Conservation (phyloP, 2,329 filamentous ascomycete genomes). For the Fusarium sp. region DNA sequence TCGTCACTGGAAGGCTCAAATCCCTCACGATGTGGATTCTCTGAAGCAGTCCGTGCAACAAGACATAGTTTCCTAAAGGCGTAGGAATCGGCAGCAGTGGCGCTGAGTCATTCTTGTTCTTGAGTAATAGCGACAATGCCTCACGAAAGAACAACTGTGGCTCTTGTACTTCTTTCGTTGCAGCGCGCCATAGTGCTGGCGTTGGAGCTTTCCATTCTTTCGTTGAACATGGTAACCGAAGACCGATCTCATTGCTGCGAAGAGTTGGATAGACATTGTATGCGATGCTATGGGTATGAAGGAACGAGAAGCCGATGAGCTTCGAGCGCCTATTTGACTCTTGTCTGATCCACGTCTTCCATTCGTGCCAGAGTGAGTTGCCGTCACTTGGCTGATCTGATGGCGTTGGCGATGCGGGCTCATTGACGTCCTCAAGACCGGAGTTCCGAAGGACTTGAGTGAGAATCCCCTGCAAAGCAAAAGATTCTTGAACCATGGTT, state of each 20-base stretch:
- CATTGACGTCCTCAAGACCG: constrained; percentile 46
- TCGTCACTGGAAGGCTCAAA: constrained; percentile 50
- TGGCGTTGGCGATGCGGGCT: not conserved
- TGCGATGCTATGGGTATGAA: constrained; percentile 54
- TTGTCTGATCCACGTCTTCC: constrained; percentile 49
- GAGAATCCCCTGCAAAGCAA: constrained; percentile 50
- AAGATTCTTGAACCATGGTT: constrained; percentile 50
- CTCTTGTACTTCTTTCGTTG: constrained; percentile 42
- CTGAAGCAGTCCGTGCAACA: constrained; percentile 53
- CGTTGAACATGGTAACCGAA: constrained; percentile 52
- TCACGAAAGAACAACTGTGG: constrained; percentile 53
- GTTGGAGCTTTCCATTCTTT: constrained; percentile 53
- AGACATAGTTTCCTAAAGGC: constrained; percentile 53
- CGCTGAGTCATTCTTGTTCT: constrained; percentile 42
- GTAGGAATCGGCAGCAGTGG: constrained; percentile 49
- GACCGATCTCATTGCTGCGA: constrained; percentile 52
- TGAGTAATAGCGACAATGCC: constrained; percentile 49
- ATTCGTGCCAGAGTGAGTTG: constrained; percentile 29
- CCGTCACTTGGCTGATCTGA: not conserved
- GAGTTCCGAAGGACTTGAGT: constrained; percentile 51
- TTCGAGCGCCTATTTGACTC: constrained; percentile 52
- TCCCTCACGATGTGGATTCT: constrained; percentile 55
- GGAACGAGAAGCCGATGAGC: constrained; percentile 54
- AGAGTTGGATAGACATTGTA: constrained; percentile 54
- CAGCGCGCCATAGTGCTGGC: constrained; percentile 23